Evolutionary conservation across 495 filamentous ascomycete genomes (phyloP).

Genomic region (Xylaria grammica): DNA sequence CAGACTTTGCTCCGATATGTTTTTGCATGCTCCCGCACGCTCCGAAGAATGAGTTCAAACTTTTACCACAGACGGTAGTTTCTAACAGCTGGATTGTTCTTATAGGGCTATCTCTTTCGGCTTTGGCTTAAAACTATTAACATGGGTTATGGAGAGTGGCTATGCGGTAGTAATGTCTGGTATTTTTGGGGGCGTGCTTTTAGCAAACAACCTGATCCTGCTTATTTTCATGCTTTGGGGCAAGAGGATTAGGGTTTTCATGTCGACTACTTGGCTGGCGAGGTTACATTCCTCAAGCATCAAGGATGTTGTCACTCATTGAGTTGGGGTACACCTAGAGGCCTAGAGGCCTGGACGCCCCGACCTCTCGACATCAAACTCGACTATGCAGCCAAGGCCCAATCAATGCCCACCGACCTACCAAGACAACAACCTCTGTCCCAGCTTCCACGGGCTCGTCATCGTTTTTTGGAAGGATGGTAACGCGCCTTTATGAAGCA

Average conservation of each 20-base stretch:
- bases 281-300: constrained; percentile 51
- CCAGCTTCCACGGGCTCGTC: background rate
- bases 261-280: constrained; percentile 59
- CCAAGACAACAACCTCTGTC: background rate
- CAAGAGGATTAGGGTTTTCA: constrained; percentile 59
- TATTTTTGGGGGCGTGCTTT: constrained; percentile 58
- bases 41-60: background rate
- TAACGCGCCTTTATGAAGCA: background rate
- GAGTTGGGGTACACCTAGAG: constrained; percentile 7
- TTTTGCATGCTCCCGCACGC: background rate
- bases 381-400: constrained; percentile 20
- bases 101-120: constrained; percentile 60
- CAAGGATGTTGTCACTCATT: constrained; percentile 48
- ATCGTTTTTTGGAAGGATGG: too few species aligned
- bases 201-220: constrained; percentile 62
- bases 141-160: constrained; percentile 61
- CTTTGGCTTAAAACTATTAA: constrained; percentile 62
- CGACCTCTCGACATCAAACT: background rate
- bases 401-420: background rate
- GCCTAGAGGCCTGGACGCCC: background rate
- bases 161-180: constrained; percentile 65
- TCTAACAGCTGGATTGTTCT: background rate
- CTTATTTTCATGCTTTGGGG: constrained; percentile 63
- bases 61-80: background rate
- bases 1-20: background rate